Base-by-base conservation (phyloP, 768 basidiomycete species). In the Kwoniella sp. region DNA sequence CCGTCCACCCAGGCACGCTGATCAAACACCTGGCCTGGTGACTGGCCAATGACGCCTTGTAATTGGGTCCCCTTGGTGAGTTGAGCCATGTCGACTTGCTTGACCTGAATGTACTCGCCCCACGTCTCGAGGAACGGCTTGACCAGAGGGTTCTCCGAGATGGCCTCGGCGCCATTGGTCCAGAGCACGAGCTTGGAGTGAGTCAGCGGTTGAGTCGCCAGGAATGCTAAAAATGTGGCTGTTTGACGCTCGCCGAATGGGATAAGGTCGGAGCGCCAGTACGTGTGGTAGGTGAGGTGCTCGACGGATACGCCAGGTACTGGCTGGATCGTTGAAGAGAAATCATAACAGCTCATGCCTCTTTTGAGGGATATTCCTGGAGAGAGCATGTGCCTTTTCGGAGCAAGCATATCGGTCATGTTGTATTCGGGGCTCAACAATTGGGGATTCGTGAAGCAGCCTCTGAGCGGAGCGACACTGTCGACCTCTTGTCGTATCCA, bases 1-100 rank as follows among this genome's bases (percentile, higher is more conserved):
- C 93, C 91, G 62, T 96, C 93, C 23, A 95, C 78, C 93, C 92
- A 96, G 6, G 89, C 93, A 71, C 84, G 85, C 59, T 77, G 73
- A 68, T 96, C 93, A 47, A 81, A 77, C 50, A 80, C 75, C 6
- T 73, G 73, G 0, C 50, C 64, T 5, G 59, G 57, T 23, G 55
- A 50, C 2, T 33, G 25, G 1, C 40, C 34, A 53, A 93, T 70
- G 55, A 87, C 67, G 8, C 83, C 84, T 27, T 87, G 81, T 57
- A 96, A 77, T 44, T 80, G 81, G 10, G 93, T 99, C 0, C 87
- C 87, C 23, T 62, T 77, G 23, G 89, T 88, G 50, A 96, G 75
- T 20, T 52, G 56, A 3, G 75, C 72, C 39, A 89, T 82, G 69
- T 92, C 81, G 40, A 87, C 87, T 20, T 83, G 73, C 32, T 81